phyloP scores from a whole-genome alignment of 2,329 filamentous ascomycete species.

The Xylaria sp. region DNA sequence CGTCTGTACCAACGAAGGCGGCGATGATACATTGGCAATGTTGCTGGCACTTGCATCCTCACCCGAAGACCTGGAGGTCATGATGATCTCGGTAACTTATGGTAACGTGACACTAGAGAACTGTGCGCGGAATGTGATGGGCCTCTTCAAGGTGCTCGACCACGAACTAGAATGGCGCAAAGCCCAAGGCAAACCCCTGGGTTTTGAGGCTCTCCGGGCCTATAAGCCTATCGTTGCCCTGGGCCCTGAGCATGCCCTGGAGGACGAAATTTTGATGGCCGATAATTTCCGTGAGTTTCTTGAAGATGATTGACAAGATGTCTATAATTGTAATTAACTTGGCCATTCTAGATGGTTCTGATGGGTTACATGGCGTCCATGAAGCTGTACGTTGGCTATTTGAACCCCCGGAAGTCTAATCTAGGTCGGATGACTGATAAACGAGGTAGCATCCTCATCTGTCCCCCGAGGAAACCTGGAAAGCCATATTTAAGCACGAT shows the following conservation, averaged over 20 bases:
- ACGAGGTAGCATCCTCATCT: conserved; percentile 73
- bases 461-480: conserved; percentile 78
- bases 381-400: conserved; percentile 55
- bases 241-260: conserved; percentile 85
- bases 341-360: conserved; percentile 70
- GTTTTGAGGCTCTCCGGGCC: conserved; percentile 77
- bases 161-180: conserved; percentile 88
- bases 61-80: conserved; percentile 84
- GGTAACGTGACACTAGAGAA: conserved; percentile 91
- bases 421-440: conserved; percentile 16
- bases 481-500: conserved; percentile 68
- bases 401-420: neutral
- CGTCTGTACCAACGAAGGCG: conserved; percentile 63
- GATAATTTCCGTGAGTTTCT: conserved; percentile 83
- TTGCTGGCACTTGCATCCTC: conserved; percentile 85
- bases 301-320: neutral
- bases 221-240: conserved; percentile 87
- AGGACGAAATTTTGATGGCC: conserved; percentile 81
- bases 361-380: conserved; percentile 82
- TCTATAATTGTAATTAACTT: conserved; percentile 24
- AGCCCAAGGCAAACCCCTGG: conserved; percentile 70
- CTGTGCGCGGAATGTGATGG: conserved; percentile 88
- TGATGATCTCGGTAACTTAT: conserved; percentile 89
- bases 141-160: conserved; percentile 90
- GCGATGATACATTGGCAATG: conserved; percentile 91